phyloP scores from a whole-genome alignment of 2,329 filamentous ascomycete species.

The Dryadomyces quercivorus region DNA sequence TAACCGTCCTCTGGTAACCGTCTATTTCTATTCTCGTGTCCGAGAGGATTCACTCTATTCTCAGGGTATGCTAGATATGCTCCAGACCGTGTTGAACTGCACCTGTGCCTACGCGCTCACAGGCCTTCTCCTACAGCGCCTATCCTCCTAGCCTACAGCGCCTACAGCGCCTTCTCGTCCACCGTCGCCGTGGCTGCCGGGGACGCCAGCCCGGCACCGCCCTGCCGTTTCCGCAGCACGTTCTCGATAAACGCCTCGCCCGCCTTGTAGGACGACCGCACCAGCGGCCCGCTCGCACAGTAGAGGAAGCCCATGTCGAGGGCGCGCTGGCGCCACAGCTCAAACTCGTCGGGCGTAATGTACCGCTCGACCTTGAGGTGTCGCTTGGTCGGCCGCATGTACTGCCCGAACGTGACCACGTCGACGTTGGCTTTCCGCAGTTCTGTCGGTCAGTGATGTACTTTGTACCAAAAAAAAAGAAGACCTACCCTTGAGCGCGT shows the following conservation, averaged over 20 bases:
- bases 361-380: constrained; percentile 97
- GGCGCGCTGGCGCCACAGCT: constrained; percentile 79
- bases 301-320: constrained; percentile 95
- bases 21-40: no score
- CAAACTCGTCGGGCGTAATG: constrained; percentile 81
- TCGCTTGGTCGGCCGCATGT: constrained; percentile 97
- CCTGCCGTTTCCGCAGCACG: constrained; percentile 71
- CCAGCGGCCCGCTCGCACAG: constrained; percentile 84
- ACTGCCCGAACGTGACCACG: constrained; percentile 98
- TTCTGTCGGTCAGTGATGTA: constrained; percentile 31
- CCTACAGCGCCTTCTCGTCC: neutral
- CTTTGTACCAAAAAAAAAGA: no score
- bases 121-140: no score
- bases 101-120: no score
- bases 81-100: no score
- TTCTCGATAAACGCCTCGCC: constrained; percentile 99
- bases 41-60: no score
- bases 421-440: constrained; percentile 74
- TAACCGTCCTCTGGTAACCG: no score
- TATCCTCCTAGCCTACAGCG: no score
- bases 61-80: no score
- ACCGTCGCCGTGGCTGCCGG: neutral
- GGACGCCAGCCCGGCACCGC: constrained; percentile 21
- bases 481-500: constrained; percentile 57
- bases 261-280: constrained; percentile 93